Evolutionary conservation across 2,329 filamentous ascomycete genomes (phyloP).

Genomic region (Didymella pinodella): DNA sequence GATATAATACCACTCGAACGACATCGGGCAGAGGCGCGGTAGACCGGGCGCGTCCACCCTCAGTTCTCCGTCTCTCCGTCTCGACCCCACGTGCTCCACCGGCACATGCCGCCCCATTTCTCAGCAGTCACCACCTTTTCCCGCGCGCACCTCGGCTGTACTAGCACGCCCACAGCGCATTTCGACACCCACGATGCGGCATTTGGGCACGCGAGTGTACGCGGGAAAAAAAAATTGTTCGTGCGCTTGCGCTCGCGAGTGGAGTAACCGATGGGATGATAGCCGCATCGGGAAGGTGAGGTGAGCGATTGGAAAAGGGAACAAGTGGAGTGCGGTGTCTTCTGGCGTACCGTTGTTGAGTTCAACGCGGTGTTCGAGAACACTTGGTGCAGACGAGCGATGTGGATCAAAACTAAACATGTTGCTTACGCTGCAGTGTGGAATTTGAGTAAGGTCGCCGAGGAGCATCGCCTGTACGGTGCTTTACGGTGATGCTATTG

Average conservation of each 20-base stretch:
- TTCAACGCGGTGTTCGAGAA: constrained; percentile 9
- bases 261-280: background rate
- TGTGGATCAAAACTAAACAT: background rate
- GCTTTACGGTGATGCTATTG: background rate
- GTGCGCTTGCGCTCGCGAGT: background rate
- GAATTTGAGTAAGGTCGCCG: background rate
- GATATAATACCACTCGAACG: background rate
- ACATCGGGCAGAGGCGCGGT: background rate
- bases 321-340: constrained; percentile 1
- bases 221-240: constrained; percentile 1
- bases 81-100: background rate
- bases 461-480: constrained; percentile 5
- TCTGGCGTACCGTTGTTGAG: constrained; percentile 7
- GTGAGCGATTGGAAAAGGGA: background rate
- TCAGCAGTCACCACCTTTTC: constrained; percentile 9
- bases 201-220: constrained; percentile 5
- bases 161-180: constrained; percentile 7
- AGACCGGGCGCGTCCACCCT: constrained; percentile 5
- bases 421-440: constrained; percentile 3
- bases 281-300: constrained; percentile 10
- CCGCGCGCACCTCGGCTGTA: constrained; percentile 14
- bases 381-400: background rate
- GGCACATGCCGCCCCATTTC: constrained; percentile 3
- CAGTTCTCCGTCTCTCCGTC: constrained; percentile 7
- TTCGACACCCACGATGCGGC: constrained; percentile 6